Conservation (phyloP, 441 rosid genomes). For the Gossypium lobatum region DNA sequence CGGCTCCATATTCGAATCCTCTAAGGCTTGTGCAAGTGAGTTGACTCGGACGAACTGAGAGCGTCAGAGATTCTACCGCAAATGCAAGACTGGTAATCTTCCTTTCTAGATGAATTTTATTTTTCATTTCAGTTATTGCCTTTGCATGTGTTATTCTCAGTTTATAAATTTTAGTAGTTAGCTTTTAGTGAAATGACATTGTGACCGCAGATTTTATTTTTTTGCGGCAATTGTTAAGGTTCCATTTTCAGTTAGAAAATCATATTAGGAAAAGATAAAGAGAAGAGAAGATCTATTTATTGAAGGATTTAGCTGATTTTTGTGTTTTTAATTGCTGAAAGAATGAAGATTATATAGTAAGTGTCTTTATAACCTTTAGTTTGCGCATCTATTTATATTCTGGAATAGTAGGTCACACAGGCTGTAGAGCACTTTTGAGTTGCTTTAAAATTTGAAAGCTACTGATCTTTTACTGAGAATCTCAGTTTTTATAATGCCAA, state of each 20-base stretch:
- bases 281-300: neutral
- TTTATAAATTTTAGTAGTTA: neutral
- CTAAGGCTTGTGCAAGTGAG: slow-evolving; percentile 19
- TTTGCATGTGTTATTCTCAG: neutral
- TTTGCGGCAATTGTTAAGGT: neutral
- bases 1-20: slow-evolving; percentile 30
- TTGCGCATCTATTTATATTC: neutral
- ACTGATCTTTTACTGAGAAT: no score
- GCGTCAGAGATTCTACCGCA: slow-evolving; percentile 18
- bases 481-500: neutral
- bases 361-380: neutral
- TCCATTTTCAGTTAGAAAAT: neutral
- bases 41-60: slow-evolving; percentile 31
- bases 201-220: neutral
- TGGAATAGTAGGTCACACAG: neutral
- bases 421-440: neutral
- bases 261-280: neutral
- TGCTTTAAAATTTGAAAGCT: neutral
- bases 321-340: neutral
- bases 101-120: neutral
- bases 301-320: neutral
- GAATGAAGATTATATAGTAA: neutral
- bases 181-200: neutral
- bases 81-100: slow-evolving; percentile 29
- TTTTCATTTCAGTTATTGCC: neutral